Evolutionary conservation across 164 flowering plant species (phyloP).

Genomic region (Tetrastigma voinierianum): DNA sequence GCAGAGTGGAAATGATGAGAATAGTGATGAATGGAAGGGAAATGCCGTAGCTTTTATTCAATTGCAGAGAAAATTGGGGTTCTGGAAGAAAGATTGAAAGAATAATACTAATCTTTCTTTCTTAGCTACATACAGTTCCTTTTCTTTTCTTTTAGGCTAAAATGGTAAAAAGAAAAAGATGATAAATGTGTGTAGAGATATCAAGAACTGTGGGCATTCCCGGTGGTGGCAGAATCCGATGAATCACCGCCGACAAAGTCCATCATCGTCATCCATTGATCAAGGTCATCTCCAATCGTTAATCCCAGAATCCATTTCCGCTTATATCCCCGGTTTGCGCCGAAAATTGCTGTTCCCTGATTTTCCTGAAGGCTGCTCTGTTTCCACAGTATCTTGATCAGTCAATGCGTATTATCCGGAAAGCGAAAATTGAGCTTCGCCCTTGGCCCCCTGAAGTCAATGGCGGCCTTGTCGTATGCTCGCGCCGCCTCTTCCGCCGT

Average conservation of each 20-base stretch:
- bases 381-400: neutral
- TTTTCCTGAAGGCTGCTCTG: neutral
- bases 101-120: no score
- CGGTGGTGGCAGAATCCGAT: conserved; percentile 22
- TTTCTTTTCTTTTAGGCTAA: no score
- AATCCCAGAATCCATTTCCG: conserved; percentile 25
- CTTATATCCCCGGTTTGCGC: neutral
- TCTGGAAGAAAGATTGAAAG: no score
- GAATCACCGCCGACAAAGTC: conserved; percentile 17
- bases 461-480: conserved; percentile 52
- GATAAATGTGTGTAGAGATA: neutral
- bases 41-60: no score
- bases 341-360: neutral
- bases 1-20: no score
- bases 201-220: neutral
- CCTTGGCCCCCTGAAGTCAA: conserved; percentile 46
- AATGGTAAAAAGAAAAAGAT: no score
- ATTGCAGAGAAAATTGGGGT: no score
- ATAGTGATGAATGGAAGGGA: no score
- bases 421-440: conserved; percentile 61
- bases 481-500: conserved; percentile 52
- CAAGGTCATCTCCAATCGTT: conserved; percentile 20
- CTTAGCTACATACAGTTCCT: no score
- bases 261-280: conserved; percentile 27
- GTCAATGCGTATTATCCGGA: conserved; percentile 9